phyloP scores from a whole-genome alignment of 768 basidiomycete genomes.

The Cystofilobasidium ferigula region DNA sequence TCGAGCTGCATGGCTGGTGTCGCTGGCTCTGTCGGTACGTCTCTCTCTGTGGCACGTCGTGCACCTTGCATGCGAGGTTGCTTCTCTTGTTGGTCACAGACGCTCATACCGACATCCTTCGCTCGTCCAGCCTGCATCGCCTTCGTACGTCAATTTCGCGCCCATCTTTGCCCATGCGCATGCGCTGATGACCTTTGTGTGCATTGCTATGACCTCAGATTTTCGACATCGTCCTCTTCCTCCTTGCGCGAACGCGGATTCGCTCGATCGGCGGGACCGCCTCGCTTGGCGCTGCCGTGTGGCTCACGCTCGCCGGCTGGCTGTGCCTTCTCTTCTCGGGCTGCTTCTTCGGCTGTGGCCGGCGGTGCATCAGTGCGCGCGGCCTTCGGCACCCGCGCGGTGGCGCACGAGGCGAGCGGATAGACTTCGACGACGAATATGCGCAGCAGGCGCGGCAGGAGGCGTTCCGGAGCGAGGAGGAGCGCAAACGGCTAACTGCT shows the following conservation, averaged over 20 bases:
- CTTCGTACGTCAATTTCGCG: not conserved
- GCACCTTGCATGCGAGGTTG: constrained; percentile 69
- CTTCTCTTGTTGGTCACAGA: constrained; percentile 56
- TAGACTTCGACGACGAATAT: constrained; percentile 9
- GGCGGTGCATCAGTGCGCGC: constrained; percentile 55
- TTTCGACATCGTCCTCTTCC: constrained; percentile 85
- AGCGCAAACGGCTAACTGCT: too few species aligned
- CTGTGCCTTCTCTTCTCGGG: constrained; percentile 78
- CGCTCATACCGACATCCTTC: not conserved
- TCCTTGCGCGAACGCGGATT: constrained; percentile 74
- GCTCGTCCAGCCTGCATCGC: not conserved
- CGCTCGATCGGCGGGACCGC: constrained; percentile 67
- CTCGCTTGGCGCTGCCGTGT: constrained; percentile 72
- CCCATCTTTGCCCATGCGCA: too few species aligned
- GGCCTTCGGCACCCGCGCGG: constrained; percentile 19
- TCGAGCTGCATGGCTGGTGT: not conserved
- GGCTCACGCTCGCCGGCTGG: constrained; percentile 82
- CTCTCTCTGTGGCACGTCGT: constrained; percentile 61
- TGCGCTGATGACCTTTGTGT: too few species aligned
- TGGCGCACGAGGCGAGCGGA: constrained; percentile 15
- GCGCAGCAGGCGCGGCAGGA: constrained; percentile 14
- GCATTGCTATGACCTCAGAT: constrained; percentile 39
- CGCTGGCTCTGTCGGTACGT: constrained; percentile 16
- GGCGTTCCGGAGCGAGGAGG: constrained; percentile 22
- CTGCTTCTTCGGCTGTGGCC: constrained; percentile 72